Conservation (phyloP, 495 filamentous ascomycete genomes). For the Xylaria venustula region DNA sequence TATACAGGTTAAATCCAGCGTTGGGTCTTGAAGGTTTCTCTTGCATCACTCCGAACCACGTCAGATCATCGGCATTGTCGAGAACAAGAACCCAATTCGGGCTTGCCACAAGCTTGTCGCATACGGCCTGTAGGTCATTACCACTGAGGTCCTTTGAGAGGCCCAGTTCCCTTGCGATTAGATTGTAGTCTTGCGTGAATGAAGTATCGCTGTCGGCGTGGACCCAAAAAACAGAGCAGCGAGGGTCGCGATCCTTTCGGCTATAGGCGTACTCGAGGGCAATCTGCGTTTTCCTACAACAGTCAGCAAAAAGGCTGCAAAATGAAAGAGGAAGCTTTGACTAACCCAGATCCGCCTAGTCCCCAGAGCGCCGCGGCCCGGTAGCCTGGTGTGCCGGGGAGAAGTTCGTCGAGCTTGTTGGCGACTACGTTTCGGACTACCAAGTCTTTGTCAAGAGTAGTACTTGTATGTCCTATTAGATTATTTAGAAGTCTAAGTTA, state of each 20-base stretch:
- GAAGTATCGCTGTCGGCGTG: constrained; percentile 27
- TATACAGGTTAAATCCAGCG: neutral
- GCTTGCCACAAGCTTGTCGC: constrained; percentile 13
- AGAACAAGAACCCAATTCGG: constrained; percentile 36
- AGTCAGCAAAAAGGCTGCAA: neutral
- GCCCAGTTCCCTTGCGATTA: constrained; percentile 22
- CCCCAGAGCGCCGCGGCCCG: constrained; percentile 20
- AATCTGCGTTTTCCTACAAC: constrained; percentile 24
- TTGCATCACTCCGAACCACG: constrained; percentile 17
- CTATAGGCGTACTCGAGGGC: constrained; percentile 30
- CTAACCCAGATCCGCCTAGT: constrained; percentile 21
- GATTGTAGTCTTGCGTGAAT: constrained; percentile 29
- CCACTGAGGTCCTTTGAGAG: constrained; percentile 15
- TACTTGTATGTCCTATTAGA: no score
- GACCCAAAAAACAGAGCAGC: constrained; percentile 34
- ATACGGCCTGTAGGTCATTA: constrained; percentile 11
- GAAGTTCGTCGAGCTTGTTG: constrained; percentile 6
- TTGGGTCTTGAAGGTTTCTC: constrained; percentile 6
- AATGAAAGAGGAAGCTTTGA: neutral
- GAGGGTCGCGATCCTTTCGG: constrained; percentile 20
- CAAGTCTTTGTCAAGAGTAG: no score
- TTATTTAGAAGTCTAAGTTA: no score
- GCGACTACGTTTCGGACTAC: constrained; percentile 8
- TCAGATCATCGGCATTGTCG: constrained; percentile 38
- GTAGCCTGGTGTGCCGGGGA: constrained; percentile 12